Base-by-base conservation (phyloP, 2,329 filamentous ascomycete genomes). In the Pseudogymnoascus sp. region DNA sequence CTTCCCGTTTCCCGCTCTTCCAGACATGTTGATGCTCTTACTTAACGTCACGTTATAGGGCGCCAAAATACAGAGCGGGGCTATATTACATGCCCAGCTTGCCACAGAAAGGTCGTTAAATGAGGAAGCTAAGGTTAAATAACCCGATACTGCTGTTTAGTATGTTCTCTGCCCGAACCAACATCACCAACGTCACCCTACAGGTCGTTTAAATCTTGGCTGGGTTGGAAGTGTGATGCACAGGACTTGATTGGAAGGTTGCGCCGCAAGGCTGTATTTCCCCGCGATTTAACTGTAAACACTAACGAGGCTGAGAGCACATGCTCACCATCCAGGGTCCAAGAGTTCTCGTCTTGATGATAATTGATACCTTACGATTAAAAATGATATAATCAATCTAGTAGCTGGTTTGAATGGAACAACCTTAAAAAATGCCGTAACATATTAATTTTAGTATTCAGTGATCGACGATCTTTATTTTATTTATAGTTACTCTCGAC, bases 261-360 rank as follows among this genome's bases (percentile, higher is more conserved):
- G 25, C 2, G 6, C 3, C n/a, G n/a, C 43, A 53, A 53, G 43
- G 43, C 43, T 53, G 25, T n/a, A 12, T 18, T 53, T 53, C 43
- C 43, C 43, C 43, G 43, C 43, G 25, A 53, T 53, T 53, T 9
- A n/a, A 9, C 43, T 18, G 43, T 53, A 53, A 53, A 53, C 43
- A 53, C 15, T 53, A n/a, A 53, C 43, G 43, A 53, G 43, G 43
- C 43, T 43, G 60, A 28, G 22, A 25, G 22, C 15, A 61, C 36
- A 53, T 63, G 50, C 11, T 66, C 14, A 28, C 50, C 18, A 62
- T 60, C 11, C 57, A 53, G 60, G 61, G 59, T 65, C 62, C 68
- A 70, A 70, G 22, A 20, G 64, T 62, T 14, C 28, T 58, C 39
- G 14, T 47, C 9, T 22, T 39, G 9, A 28, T 53, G 18, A 57